A percentile compares a stretch with the other conserved stretches of the same genome.
These are phyloP conservation scores for Plasmodium knowlesi DNA, from an alignment of 169 alveolate species.

Conservation along the genomic window DNA sequence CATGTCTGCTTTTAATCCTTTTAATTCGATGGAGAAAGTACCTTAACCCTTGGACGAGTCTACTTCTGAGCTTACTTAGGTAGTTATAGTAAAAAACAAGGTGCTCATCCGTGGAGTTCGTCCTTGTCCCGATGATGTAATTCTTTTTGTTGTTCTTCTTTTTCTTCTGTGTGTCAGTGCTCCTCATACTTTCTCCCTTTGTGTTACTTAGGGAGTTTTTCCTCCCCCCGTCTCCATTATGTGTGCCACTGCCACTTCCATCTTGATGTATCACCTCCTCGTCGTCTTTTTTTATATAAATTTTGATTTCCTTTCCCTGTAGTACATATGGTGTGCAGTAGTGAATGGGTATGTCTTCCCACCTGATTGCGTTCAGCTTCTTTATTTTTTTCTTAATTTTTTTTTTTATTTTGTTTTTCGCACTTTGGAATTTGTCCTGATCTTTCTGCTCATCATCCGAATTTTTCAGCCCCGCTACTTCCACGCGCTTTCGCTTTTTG, in stretches of 20 bases:
- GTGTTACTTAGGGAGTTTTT: not conserved
- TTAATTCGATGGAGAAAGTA: slow-evolving; percentile 30
- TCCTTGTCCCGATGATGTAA: slow-evolving; percentile 65
- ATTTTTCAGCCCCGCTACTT: not conserved
- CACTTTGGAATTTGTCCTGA: not conserved
- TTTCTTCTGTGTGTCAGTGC: not conserved
- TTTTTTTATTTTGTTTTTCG: slow-evolving; percentile 11
- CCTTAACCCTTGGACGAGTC: slow-evolving; percentile 34
- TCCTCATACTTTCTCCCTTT: not conserved
- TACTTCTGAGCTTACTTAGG: slow-evolving; percentile 38
- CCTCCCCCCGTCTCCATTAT: not conserved
- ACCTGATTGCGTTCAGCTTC: not conserved
- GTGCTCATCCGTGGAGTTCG: slow-evolving; percentile 73
- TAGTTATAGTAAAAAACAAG: slow-evolving; percentile 46
- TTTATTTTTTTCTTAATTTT: slow-evolving; percentile 17
- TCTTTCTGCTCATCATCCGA: not conserved
- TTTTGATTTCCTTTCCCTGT: slow-evolving; percentile 43
- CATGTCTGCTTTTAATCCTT: slow-evolving; percentile 33
- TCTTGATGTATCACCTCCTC: not conserved
- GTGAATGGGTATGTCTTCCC: slow-evolving; percentile 49
- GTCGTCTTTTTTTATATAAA: slow-evolving; percentile 33
- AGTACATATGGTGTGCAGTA: slow-evolving; percentile 46
- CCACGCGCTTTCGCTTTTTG: not conserved
- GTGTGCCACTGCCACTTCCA: not conserved
- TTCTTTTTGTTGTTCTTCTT: not conserved